Evolutionary conservation across 2,329 filamentous ascomycete species (phyloP).

Genomic region (Trichoderma atrobrunneum): DNA sequence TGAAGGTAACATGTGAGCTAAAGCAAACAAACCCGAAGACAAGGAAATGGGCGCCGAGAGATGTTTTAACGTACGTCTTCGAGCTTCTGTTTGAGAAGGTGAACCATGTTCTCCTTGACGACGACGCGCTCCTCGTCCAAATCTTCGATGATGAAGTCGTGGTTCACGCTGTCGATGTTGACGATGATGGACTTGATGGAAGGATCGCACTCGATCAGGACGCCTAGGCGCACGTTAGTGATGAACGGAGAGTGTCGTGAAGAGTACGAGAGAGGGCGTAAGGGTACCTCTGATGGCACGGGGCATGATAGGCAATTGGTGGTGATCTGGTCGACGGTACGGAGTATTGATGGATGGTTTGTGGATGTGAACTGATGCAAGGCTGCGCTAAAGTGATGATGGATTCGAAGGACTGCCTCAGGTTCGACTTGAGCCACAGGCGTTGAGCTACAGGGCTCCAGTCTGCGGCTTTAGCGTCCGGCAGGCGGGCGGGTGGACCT

Average conservation of each 20-base stretch:
- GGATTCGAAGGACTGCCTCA: neutral
- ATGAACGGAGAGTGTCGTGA: too few relatives aligned
- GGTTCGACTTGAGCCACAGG: neutral
- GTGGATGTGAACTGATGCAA: neutral
- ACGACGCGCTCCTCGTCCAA: slow-evolving; percentile 74
- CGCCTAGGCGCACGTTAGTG: slow-evolving; percentile 45
- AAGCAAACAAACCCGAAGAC: neutral
- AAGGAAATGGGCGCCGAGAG: neutral
- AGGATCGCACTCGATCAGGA: slow-evolving; percentile 79
- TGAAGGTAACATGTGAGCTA: slow-evolving; percentile 1
- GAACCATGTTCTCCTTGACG: slow-evolving; percentile 71
- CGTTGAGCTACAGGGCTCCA: neutral
- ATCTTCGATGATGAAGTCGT: slow-evolving; percentile 77
- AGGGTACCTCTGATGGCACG: slow-evolving; percentile 53
- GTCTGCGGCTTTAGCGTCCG: slow-evolving; percentile 7
- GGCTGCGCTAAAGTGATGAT: neutral
- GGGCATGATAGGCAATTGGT: slow-evolving; percentile 44
- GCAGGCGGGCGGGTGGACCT: neutral
- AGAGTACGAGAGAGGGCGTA: neutral
- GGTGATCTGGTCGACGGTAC: neutral
- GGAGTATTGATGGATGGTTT: neutral
- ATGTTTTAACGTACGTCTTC: slow-evolving; percentile 56
- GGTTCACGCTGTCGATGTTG: slow-evolving; percentile 67
- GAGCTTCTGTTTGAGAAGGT: slow-evolving; percentile 63
- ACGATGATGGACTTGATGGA: slow-evolving; percentile 84